A percentile compares a stretch with the other conserved stretches of the same genome.
phyloP scores from a whole-genome alignment of 768 basidiomycete species.

The Cyclocybe cylindracea region DNA sequence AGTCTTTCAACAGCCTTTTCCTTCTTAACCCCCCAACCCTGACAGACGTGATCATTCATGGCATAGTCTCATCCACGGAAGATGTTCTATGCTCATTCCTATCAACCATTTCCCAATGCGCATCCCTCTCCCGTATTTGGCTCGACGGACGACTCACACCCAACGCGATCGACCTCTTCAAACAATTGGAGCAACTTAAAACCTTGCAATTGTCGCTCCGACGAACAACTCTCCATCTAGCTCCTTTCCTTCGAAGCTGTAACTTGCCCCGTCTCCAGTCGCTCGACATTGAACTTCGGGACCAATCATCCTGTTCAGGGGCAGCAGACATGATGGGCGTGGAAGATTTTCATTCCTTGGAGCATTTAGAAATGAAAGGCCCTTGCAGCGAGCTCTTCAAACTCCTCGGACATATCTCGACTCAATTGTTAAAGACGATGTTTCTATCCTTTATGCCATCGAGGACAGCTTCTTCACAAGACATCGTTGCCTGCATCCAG shows the following conservation, averaged over 20 bases:
- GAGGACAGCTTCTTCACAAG: neutral
- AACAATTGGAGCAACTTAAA: too few species aligned
- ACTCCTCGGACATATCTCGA: neutral
- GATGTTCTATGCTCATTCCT: slow-evolving; percentile 4
- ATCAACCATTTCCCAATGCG: neutral
- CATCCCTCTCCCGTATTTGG: neutral
- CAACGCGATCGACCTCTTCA: too few species aligned
- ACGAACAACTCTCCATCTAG: too few species aligned
- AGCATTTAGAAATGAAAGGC: neutral
- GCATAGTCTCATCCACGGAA: slow-evolving; percentile 2
- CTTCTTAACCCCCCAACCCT: neutral
- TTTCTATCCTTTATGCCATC: neutral
- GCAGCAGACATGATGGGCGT: too few species aligned
- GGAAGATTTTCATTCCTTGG: too few species aligned
- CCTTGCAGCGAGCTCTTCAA: neutral
- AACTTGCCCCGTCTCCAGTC: too few species aligned
- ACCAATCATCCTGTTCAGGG: too few species aligned
- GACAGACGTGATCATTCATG: neutral
- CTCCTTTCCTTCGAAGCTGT: too few species aligned
- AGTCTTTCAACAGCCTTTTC: slow-evolving; percentile 5
- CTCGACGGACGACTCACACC: too few species aligned
- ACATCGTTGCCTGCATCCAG: neutral
- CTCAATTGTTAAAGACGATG: neutral
- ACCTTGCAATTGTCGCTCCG: too few species aligned
- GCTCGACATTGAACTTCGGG: too few species aligned